These are phyloP conservation scores for Populus nigra DNA, from an alignment of 345 rosid species.

Conservation along the genomic window DNA sequence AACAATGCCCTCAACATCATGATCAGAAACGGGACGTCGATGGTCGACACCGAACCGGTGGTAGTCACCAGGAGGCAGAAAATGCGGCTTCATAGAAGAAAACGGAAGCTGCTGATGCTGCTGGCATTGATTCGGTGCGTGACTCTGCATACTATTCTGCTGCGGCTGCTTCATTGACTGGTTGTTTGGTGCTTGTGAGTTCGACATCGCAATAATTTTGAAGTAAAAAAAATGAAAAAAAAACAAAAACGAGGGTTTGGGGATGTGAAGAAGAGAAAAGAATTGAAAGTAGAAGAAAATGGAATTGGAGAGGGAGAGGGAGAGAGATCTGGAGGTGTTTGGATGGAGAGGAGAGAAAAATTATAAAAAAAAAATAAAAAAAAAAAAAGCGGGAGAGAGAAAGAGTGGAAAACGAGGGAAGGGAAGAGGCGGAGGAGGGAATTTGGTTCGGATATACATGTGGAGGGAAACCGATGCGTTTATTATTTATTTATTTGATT, in stretches of 20 bases:
- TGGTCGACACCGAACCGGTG: conserved; percentile 53
- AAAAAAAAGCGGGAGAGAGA: conserved; percentile 51
- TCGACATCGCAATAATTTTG: conserved; percentile 38
- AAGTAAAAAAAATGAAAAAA: conserved; percentile 1
- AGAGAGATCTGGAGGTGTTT: conserved; percentile 36
- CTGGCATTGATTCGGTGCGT: neutral
- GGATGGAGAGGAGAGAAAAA: conserved; percentile 8
- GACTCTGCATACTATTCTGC: conserved; percentile 2
- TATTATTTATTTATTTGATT: no score
- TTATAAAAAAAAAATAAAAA: neutral
- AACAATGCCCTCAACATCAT: conserved; percentile 51
- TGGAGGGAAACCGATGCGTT: conserved; percentile 74
- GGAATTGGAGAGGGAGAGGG: conserved; percentile 8
- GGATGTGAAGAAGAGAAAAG: neutral
- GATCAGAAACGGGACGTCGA: conserved; percentile 45
- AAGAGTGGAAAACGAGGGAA: conserved; percentile 61
- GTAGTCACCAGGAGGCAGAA: conserved; percentile 62
- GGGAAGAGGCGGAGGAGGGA: conserved; percentile 44
- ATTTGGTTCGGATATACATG: conserved; percentile 92
- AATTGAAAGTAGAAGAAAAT: conserved; percentile 11
- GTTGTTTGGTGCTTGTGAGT: conserved; percentile 31
- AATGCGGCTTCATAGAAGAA: conserved; percentile 68
- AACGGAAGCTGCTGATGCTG: conserved; percentile 43
- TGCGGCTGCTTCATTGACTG: conserved; percentile 34
- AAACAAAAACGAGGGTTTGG: neutral